A percentile compares a stretch with the other conserved stretches of the same genome.
Conservation (phyloP, 208 protist species). For the Acanthamoeba royreba region DNA sequence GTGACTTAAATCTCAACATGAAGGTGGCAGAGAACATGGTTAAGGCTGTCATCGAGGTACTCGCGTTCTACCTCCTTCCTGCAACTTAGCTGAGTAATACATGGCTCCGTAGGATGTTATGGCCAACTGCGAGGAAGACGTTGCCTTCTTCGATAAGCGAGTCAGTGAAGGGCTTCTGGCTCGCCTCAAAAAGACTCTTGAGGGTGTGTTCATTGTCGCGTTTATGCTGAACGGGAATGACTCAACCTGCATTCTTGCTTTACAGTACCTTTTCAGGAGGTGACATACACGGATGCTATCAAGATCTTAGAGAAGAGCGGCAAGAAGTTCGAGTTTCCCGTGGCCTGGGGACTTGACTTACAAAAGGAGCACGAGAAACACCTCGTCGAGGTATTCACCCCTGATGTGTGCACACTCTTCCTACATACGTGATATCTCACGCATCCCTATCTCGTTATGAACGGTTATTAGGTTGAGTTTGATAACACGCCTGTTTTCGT, state of each 20-base stretch:
- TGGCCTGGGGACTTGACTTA: slow-evolving; percentile 76
- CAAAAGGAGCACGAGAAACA: slow-evolving; percentile 79
- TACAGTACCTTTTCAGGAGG: slow-evolving; percentile 49
- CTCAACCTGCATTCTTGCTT: background rate
- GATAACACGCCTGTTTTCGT: slow-evolving; percentile 69
- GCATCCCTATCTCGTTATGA: no score
- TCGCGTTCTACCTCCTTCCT: background rate
- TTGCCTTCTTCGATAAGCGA: slow-evolving; percentile 14
- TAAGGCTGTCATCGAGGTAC: background rate
- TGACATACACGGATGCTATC: slow-evolving; percentile 80
- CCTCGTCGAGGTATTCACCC: background rate
- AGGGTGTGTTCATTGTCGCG: background rate
- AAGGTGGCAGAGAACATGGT: slow-evolving; percentile 66
- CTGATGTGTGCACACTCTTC: background rate
- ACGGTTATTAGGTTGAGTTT: background rate
- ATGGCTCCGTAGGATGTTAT: background rate
- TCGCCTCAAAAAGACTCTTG: background rate
- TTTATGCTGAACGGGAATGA: background rate
- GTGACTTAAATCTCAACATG: slow-evolving; percentile 61
- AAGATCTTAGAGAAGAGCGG: slow-evolving; percentile 58
- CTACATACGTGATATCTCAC: background rate
- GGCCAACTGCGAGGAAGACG: background rate
- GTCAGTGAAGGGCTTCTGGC: background rate
- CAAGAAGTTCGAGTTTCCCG: slow-evolving; percentile 57
- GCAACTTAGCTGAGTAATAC: no score